Evolutionary conservation across 108 stramenopile genomes (phyloP).

Genomic region (Nitzschia sp.): DNA sequence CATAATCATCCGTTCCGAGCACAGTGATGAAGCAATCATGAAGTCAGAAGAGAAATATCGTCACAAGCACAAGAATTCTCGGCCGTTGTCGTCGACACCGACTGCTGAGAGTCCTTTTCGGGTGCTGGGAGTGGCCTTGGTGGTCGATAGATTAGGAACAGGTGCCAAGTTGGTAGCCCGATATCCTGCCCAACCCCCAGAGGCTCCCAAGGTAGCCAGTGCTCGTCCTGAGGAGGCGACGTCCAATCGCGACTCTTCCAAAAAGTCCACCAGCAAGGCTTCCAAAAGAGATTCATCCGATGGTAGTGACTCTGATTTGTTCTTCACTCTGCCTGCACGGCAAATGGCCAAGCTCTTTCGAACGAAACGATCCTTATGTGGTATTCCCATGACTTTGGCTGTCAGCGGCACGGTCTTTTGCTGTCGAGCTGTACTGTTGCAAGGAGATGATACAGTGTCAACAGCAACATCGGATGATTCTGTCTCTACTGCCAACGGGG

Average conservation of each 20-base stretch:
- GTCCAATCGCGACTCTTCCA: neutral
- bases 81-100: neutral
- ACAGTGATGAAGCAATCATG: no score
- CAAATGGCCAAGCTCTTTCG: slow-evolving; percentile 85
- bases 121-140: slow-evolving; percentile 73
- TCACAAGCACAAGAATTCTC: no score
- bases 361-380: slow-evolving; percentile 74
- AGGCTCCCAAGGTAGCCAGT: neutral
- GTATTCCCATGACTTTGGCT: slow-evolving; percentile 74
- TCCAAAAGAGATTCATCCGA: neutral
- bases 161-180: slow-evolving; percentile 73
- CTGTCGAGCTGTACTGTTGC: slow-evolving; percentile 71
- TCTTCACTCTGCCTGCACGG: slow-evolving; percentile 71
- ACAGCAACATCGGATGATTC: neutral
- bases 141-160: slow-evolving; percentile 74
- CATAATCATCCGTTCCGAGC: no score
- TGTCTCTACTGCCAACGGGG: neutral
- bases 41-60: no score
- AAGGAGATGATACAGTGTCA: slow-evolving; percentile 13
- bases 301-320: slow-evolving; percentile 49
- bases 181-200: slow-evolving; percentile 66
- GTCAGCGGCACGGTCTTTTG: slow-evolving; percentile 82
- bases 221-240: slow-evolving; percentile 20
- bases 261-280: slow-evolving; percentile 4
- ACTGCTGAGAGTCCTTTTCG: slow-evolving; percentile 32